Evolutionary conservation across 2,329 filamentous ascomycete genomes (phyloP).

Genomic region (Diaporthe eres): DNA sequence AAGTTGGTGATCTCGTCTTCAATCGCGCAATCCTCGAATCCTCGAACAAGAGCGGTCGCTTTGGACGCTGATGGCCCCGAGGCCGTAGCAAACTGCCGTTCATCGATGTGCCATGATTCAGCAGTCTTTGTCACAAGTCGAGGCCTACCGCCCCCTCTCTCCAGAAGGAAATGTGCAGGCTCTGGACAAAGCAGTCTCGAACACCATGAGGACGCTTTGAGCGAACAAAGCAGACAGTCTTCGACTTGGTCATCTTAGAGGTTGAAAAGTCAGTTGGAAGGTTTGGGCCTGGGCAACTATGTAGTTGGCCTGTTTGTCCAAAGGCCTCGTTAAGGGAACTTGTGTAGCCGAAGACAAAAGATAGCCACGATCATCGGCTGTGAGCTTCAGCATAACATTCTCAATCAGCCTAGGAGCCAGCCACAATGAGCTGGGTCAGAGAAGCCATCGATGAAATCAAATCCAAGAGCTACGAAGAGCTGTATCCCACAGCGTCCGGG

Average conservation of each 20-base stretch:
- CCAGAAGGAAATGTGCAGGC: not conserved
- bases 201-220: not conserved
- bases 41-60: too few species aligned
- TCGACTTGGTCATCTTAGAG: not conserved
- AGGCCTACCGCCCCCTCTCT: not conserved
- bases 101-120: not conserved
- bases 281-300: too few species aligned
- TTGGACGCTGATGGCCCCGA: too few species aligned
- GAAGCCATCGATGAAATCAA: not conserved
- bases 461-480: slow-evolving; percentile 17
- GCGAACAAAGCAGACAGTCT: not conserved
- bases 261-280: not conserved
- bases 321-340: fast-evolving
- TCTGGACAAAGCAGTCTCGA: not conserved
- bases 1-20: not conserved
- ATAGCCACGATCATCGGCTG: not conserved
- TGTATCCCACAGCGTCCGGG: slow-evolving; percentile 24
- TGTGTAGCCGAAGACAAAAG: not conserved
- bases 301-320: too few species aligned
- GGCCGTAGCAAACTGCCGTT: too few species aligned
- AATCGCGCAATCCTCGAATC: too few species aligned
- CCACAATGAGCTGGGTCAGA: slow-evolving; percentile 32
- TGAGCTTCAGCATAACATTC: not conserved
- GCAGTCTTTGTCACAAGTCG: not conserved
- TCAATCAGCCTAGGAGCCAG: fast-evolving